Conservation (phyloP, 2,329 filamentous ascomycete species). For the Monilinia aucupariae region DNA sequence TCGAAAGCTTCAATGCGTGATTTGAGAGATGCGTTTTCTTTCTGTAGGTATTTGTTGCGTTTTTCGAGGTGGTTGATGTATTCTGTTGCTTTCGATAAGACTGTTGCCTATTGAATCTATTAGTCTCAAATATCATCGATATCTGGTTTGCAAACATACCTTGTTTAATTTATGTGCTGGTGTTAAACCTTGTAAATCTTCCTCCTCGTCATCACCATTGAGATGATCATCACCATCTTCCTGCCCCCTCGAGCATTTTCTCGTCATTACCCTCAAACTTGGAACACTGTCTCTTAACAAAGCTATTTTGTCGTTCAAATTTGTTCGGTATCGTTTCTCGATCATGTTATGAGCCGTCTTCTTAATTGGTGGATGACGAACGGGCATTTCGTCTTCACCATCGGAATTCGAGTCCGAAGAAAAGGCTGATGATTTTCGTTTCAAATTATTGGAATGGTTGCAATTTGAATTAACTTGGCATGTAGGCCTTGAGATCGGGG, state of each 20-base stretch:
- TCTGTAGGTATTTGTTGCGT: constrained; percentile 71
- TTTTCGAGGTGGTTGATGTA: constrained; percentile 93
- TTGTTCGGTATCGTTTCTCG: constrained; percentile 77
- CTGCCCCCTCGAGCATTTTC: constrained; percentile 48
- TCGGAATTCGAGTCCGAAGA: constrained; percentile 29
- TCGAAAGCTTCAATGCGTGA: constrained; percentile 69
- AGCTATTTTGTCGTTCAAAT: constrained; percentile 78
- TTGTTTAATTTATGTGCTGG: constrained; percentile 67
- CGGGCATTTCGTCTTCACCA: constrained; percentile 48
- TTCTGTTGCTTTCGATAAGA: constrained; percentile 90
- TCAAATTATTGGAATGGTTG: constrained; percentile 48
- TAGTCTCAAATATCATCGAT: background rate
- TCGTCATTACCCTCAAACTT: constrained; percentile 52
- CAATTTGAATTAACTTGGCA: constrained; percentile 31
- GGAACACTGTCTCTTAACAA: constrained; percentile 70
- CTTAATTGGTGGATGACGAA: constrained; percentile 47
- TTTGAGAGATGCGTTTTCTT: constrained; percentile 76
- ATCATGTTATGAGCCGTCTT: constrained; percentile 84
- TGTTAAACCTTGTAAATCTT: constrained; percentile 54
- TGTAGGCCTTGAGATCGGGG: constrained; percentile 47
- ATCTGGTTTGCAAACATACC: constrained; percentile 32
- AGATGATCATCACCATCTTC: constrained; percentile 34
- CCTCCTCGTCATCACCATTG: constrained; percentile 38
- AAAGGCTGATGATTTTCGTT: constrained; percentile 15
- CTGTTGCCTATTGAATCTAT: constrained; percentile 32